Conservation (phyloP, 179 eudicot species). For the Sideroxylon spinosum region DNA sequence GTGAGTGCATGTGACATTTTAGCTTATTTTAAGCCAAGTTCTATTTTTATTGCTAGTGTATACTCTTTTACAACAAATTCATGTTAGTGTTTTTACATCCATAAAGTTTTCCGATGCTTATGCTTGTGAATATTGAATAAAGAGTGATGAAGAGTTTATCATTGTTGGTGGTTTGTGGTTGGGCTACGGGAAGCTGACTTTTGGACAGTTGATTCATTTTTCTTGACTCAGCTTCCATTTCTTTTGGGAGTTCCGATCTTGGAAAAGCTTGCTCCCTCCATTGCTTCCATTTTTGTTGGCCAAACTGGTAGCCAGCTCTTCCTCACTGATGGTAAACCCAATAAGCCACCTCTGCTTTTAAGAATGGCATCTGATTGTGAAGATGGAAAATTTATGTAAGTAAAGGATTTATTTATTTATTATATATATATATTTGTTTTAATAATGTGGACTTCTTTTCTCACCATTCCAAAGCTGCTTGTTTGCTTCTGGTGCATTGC, state of each 20-base stretch:
- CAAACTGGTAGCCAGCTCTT: conserved; percentile 92
- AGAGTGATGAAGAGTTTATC: conserved; percentile 14
- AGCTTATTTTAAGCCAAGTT: background rate
- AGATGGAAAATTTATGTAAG: conserved; percentile 81
- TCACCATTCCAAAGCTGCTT: conserved; percentile 17
- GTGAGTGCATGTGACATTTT: too few species aligned
- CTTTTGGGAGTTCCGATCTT: conserved; percentile 79
- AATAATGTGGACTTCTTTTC: background rate
- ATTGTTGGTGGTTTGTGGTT: conserved; percentile 13
- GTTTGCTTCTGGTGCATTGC: conserved; percentile 27
- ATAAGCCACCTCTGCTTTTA: conserved; percentile 78
- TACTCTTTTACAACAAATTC: background rate
- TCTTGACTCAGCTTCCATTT: conserved; percentile 69
- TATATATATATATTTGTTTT: too few species aligned
- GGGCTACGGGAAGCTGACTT: conserved; percentile 17
- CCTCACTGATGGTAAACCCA: conserved; percentile 87
- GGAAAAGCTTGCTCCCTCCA: conserved; percentile 83
- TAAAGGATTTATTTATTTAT: conserved; percentile 17
- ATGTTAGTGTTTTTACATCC: background rate
- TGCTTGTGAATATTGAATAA: conserved; percentile 1
- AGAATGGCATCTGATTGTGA: conserved; percentile 87
- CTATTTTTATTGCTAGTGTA: background rate
- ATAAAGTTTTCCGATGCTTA: background rate
- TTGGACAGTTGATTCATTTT: conserved; percentile 25
- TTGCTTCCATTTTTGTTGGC: conserved; percentile 78